Conservation (phyloP, 768 basidiomycete genomes). For the Pleurotus citrinopileatus region DNA sequence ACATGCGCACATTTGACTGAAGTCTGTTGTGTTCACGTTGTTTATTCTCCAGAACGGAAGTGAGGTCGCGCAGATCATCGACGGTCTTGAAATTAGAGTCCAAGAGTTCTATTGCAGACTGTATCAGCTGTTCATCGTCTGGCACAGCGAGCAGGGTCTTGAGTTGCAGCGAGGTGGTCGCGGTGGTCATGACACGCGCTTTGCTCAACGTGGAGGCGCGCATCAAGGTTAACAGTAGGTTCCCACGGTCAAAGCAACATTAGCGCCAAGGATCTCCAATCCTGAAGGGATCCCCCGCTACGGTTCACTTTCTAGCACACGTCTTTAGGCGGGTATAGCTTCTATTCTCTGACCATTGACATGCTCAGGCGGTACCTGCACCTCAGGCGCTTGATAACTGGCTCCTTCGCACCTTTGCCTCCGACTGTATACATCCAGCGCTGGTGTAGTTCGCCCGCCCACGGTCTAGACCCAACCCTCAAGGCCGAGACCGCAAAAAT, state of each 20-base stretch:
- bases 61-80: slow-evolving; percentile 49
- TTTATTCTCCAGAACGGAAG: slow-evolving; percentile 40
- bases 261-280: too few relatives aligned
- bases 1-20: slow-evolving; percentile 40
- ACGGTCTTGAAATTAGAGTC: slow-evolving; percentile 46
- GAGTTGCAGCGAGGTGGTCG: slow-evolving; percentile 43
- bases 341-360: neutral
- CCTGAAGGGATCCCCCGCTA: too few relatives aligned
- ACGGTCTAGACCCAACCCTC: neutral
- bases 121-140: slow-evolving; percentile 30
- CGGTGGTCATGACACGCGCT: slow-evolving; percentile 13
- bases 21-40: slow-evolving; percentile 37
- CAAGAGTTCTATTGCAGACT: slow-evolving; percentile 34
- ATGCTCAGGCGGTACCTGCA: slow-evolving; percentile 9
- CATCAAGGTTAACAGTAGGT: slow-evolving; percentile 18
- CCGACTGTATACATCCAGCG: slow-evolving; percentile 4
- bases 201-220: slow-evolving; percentile 22
- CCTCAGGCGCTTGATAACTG: neutral
- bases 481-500: neutral
- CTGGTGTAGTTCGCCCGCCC: slow-evolving; percentile 1
- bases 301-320: neutral
- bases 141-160: slow-evolving; percentile 49
- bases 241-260: slow-evolving; percentile 1
- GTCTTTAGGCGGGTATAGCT: neutral
- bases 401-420: neutral